phyloP scores from a whole-genome alignment of 768 basidiomycete genomes.

The Lentinula sp. region DNA sequence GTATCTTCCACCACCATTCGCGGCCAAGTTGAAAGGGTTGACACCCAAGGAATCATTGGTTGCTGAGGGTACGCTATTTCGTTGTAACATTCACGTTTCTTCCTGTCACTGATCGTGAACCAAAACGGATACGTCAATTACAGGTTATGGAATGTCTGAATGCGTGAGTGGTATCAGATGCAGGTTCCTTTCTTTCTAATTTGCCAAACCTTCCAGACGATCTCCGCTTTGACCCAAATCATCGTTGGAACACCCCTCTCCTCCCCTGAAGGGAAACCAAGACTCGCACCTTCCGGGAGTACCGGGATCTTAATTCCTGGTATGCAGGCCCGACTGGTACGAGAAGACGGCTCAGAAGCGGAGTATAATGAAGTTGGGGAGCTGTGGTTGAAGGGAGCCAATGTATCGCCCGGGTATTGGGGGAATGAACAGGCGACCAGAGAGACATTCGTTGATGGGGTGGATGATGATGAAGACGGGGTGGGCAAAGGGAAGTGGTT shows the following conservation, averaged over 20 bases:
- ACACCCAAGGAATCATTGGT: constrained; percentile 27
- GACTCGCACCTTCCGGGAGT: constrained; percentile 23
- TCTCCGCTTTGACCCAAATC: constrained; percentile 41
- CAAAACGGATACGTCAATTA: not conserved
- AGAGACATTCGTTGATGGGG: constrained; percentile 60
- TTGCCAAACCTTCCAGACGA: constrained; percentile 35
- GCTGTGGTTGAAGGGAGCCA: constrained; percentile 50
- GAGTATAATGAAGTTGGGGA: constrained; percentile 58
- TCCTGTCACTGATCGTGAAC: not conserved
- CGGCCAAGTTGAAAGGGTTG: constrained; percentile 30
- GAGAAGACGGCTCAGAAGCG: constrained; percentile 52
- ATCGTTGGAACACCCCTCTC: constrained; percentile 33
- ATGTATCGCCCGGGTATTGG: constrained; percentile 66
- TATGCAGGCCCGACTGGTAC: constrained; percentile 55
- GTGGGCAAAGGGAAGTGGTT: constrained; percentile 44
- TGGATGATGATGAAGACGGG: not conserved
- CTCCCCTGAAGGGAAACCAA: constrained; percentile 17
- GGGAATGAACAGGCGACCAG: constrained; percentile 61
- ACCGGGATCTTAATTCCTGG: constrained; percentile 60
- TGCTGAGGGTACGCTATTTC: constrained; percentile 36
- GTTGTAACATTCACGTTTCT: not conserved
- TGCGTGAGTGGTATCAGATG: constrained; percentile 30
- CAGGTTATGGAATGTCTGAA: constrained; percentile 74
- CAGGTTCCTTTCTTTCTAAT: not conserved
- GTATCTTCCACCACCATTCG: constrained; percentile 56